Evolutionary conservation across 305 asterid genomes (phyloP), one percentile per base, ranked within the genome.

Genomic region (Fraxinus nigra): DNA sequence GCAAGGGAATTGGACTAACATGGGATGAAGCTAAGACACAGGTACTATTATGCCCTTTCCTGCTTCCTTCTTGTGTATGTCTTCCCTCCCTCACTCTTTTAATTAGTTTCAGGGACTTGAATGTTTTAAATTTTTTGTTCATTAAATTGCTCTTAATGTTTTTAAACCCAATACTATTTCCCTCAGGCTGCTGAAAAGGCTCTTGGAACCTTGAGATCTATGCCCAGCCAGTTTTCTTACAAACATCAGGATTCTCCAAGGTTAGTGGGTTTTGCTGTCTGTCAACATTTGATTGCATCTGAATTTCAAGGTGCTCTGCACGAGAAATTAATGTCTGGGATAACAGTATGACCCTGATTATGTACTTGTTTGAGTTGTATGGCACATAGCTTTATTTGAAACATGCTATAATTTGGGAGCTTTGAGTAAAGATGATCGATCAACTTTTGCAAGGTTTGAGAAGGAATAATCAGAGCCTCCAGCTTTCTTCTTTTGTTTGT

Each of bases 21-120:
- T 91, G 92, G 96, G 98, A 93, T 75, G 99, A 93, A 80, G 99
- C 99, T n/a, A 96, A 92, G 79, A 82, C 97, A 38, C 89, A 94
- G 98, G 98, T 94, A 87, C 77, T 72, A 8, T 22, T 3, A 69
- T 10, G 34, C 72, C 43, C 11, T 63, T 72, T 73, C 46, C 76
- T 69, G 7, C 35, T 73, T 81, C 76, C 56, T 20, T 54, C 35
- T 3, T 72, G 26, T 43, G 6, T 51, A 10, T 13, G 56, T 86
- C 74, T 78, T 85, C 61, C 70, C 63, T 81, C 48, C 80, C 56
- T 10, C 28, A 35, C 79, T 65, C 77, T 34, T 59, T 69, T 74
- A 46, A 33, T 72, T 73, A 20, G 5, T 83, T 74, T 76, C 40
- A 28, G 33, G 65, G 28, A 78, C 28, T 67, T 43, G 46, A 79